Evolutionary conservation across 352 stramenopile species (phyloP).

Genomic region (Phytophthora agathidicida): DNA sequence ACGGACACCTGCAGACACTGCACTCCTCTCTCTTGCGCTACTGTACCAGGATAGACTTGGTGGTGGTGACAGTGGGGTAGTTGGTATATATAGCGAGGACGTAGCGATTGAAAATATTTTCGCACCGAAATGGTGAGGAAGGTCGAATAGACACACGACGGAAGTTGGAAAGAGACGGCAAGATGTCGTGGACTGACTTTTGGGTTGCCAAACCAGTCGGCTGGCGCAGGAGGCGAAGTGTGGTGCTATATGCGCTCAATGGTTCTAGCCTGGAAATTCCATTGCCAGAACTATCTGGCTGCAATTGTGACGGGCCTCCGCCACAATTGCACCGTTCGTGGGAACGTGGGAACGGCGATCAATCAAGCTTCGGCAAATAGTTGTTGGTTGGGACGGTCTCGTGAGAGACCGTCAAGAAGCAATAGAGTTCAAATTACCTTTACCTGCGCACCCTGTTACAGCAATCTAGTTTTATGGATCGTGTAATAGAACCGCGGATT

Average conservation of each 20-base stretch:
- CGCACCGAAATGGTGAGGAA: not conserved
- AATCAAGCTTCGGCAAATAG: no score
- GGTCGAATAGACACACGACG: conserved; percentile 2
- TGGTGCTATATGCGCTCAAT: conserved; percentile 9
- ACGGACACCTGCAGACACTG: conserved; percentile 16
- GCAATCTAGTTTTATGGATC: no score
- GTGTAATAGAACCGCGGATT: no score
- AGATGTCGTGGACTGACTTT: conserved; percentile 6
- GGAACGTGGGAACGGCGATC: no score
- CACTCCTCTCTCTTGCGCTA: conserved; percentile 18
- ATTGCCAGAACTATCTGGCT: conserved; percentile 12
- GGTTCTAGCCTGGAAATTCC: conserved; percentile 19
- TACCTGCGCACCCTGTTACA: no score
- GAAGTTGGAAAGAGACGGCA: conserved; percentile 17
- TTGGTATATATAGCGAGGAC: conserved; percentile 7
- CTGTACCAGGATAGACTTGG: not conserved
- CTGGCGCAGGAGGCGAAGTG: conserved; percentile 5
- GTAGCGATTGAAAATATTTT: conserved; percentile 9
- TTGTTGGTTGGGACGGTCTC: no score
- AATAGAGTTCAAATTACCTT: no score
- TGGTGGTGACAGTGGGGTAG: not conserved
- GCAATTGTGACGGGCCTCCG: no score
- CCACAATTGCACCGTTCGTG: no score
- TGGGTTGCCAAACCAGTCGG: not conserved
- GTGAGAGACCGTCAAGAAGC: no score